Percentiles rank a stretch among this genome's conserved stretches.
These are phyloP conservation scores for Fistulinella cinereoalba DNA, from an alignment of 1,284 basidiomycete genomes.

Conservation along the genomic window DNA sequence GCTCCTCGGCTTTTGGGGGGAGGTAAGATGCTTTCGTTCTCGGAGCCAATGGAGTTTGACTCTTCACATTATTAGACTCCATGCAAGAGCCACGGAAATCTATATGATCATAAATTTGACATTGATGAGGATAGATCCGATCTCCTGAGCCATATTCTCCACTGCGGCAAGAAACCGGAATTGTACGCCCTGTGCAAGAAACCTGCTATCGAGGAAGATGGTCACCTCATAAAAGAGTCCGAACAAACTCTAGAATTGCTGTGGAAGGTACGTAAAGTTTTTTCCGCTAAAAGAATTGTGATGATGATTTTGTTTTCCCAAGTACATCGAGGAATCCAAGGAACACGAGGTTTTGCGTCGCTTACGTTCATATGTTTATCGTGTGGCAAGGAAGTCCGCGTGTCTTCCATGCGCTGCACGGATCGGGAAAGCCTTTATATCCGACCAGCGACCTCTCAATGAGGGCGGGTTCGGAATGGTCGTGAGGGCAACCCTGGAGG, in stretches of 20 bases:
- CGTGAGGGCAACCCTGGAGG: conserved; percentile 6
- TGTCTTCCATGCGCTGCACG: conserved; percentile 19
- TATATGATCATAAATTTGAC: conserved; percentile 2
- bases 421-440: conserved; percentile 10
- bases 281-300: neutral
- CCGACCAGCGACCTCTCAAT: neutral
- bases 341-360: conserved; percentile 6
- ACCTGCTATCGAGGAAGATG: neutral
- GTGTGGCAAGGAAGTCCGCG: conserved; percentile 30
- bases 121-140: conserved; percentile 17
- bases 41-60: neutral
- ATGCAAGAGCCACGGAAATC: conserved; percentile 11
- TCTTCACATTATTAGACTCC: conserved; percentile 10
- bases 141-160: conserved; percentile 21
- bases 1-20: conserved; percentile 10
- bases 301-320: neutral
- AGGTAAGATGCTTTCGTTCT: conserved; percentile 8
- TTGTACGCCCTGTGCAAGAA: conserved; percentile 14
- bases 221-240: conserved; percentile 11
- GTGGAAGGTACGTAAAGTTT: conserved; percentile 24
- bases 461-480: conserved; percentile 10
- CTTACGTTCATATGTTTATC: conserved; percentile 25
- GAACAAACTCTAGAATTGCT: conserved; percentile 22
- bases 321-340: conserved; percentile 16
- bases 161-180: conserved; percentile 17